Evolutionary conservation across 441 rosid species (phyloP).

Genomic region (Jatropha multifida): DNA sequence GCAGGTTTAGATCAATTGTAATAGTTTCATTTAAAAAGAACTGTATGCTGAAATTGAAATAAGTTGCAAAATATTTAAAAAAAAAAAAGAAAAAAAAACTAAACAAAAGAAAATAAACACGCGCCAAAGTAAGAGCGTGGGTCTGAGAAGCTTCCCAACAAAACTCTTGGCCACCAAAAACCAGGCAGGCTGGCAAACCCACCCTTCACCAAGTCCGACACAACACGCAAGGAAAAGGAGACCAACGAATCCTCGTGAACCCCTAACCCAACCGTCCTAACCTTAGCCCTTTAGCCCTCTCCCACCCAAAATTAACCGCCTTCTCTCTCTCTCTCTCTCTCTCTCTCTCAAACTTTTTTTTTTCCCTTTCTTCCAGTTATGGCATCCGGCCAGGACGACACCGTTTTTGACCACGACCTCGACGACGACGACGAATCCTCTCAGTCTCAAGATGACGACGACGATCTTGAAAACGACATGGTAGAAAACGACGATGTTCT

Average conservation of each 20-base stretch:
- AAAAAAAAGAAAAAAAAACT: too few species aligned
- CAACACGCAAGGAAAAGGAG: slow-evolving; percentile 22
- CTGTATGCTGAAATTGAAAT: too few species aligned
- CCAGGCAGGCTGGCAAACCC: neutral
- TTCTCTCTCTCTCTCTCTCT: slow-evolving; percentile 5
- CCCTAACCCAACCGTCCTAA: neutral
- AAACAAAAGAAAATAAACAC: neutral
- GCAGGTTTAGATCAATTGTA: too few species aligned
- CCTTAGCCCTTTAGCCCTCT: slow-evolving; percentile 10
- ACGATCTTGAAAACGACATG: slow-evolving; percentile 41
- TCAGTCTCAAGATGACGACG: slow-evolving; percentile 35
- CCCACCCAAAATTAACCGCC: slow-evolving; percentile 8
- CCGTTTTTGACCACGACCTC: slow-evolving; percentile 49
- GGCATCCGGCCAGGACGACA: slow-evolving; percentile 56
- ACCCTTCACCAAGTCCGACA: slow-evolving; percentile 24
- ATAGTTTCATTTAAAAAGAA: too few species aligned
- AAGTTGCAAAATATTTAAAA: too few species aligned
- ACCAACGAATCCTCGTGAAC: slow-evolving; percentile 45
- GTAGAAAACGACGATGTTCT: slow-evolving; percentile 33
- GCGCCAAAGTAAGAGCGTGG: slow-evolving; percentile 25
- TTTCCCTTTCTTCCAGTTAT: slow-evolving; percentile 18
- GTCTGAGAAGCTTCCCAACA: slow-evolving; percentile 1
- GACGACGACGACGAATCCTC: slow-evolving; percentile 42
- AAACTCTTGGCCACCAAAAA: slow-evolving; percentile 16
- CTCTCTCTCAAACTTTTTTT: neutral